Percentiles rank a stretch among this genome's conserved stretches.
Conservation (phyloP, 2,329 filamentous ascomycete species). For the Sporothrix euskadiensis region DNA sequence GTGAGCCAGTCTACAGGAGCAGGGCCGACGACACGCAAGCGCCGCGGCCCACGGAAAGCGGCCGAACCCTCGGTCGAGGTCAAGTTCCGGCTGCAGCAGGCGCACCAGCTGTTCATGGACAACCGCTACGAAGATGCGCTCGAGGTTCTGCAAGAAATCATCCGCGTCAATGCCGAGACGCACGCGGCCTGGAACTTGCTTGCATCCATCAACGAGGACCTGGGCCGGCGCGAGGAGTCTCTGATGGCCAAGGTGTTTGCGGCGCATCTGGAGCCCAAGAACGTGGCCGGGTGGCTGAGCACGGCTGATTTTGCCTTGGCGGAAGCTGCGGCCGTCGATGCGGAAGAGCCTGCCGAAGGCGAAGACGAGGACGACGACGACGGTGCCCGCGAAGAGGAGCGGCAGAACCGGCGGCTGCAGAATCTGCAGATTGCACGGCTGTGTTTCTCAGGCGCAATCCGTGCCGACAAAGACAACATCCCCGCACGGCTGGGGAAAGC, state of each 20-base stretch:
- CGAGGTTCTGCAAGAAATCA: conserved; percentile 61
- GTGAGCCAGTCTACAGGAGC: not conserved
- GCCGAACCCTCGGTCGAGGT: conserved; percentile 71
- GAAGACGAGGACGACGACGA: conserved; percentile 45
- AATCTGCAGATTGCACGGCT: conserved; percentile 57
- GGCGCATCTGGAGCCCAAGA: conserved; percentile 62
- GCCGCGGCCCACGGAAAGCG: conserved; percentile 56
- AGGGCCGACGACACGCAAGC: conserved; percentile 32
- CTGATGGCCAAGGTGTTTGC: conserved; percentile 62
- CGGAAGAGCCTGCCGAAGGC: conserved; percentile 36
- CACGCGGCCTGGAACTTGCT: conserved; percentile 65
- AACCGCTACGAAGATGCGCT: conserved; percentile 62
- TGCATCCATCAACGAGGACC: conserved; percentile 61
- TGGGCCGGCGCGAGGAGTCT: conserved; percentile 57
- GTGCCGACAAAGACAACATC: conserved; percentile 58
- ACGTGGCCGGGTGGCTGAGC: conserved; percentile 59
- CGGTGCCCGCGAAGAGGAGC: conserved; percentile 28
- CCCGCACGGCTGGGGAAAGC: conserved; percentile 62
- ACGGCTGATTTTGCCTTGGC: conserved; percentile 60
- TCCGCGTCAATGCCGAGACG: conserved; percentile 68
- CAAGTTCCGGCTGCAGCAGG: conserved; percentile 64
- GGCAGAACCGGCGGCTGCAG: conserved; percentile 37
- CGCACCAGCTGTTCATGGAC: conserved; percentile 67
- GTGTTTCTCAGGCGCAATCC: conserved; percentile 61
- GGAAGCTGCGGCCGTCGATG: conserved; percentile 47